These are phyloP conservation scores for Aspergillus sp. DNA, from an alignment of 2,329 filamentous ascomycete species.

Conservation along the genomic window DNA sequence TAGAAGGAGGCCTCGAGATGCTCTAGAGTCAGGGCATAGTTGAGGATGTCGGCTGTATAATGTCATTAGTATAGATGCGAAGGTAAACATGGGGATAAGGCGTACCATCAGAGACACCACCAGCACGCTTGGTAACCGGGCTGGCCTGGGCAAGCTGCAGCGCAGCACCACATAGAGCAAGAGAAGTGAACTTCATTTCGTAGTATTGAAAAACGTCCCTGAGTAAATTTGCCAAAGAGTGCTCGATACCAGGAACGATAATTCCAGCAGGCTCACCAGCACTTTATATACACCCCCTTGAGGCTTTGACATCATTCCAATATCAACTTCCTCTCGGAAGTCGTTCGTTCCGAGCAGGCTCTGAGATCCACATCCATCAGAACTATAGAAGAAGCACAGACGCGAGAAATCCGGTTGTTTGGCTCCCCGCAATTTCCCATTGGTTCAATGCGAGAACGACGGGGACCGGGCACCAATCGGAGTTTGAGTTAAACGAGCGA, in stretches of 20 bases:
- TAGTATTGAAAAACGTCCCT: background rate
- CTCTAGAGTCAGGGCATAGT: slow-evolving; percentile 45
- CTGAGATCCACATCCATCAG: no score
- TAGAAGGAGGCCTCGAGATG: slow-evolving; percentile 65
- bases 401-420: no score
- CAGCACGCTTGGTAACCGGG: background rate
- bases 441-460: no score
- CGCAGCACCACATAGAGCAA: background rate
- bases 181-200: background rate
- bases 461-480: no score
- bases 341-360: no score
- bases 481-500: no score
- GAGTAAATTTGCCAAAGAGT: background rate
- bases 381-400: no score
- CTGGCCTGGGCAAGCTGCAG: background rate
- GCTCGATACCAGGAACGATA: background rate
- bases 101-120: background rate
- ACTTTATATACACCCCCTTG: no score
- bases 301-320: no score
- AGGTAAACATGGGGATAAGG: background rate
- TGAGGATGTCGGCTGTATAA: slow-evolving; percentile 19
- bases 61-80: background rate
- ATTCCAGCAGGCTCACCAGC: background rate
- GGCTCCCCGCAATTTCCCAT: no score
- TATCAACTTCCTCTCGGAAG: no score